Conservation (phyloP, 2,329 filamentous ascomycete species). For the Colletotrichum filicis region DNA sequence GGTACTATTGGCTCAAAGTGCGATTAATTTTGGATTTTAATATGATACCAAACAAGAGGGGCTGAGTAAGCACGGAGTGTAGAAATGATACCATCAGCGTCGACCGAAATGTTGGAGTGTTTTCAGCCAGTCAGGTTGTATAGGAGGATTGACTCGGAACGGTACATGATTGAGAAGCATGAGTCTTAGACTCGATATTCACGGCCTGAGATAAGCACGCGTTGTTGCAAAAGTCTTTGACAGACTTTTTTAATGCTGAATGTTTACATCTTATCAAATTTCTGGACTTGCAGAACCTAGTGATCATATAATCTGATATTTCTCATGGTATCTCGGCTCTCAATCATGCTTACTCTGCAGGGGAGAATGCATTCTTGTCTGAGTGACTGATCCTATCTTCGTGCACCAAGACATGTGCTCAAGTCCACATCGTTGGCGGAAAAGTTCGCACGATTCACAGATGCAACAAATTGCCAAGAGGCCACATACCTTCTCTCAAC, state of each 20-base stretch:
- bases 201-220: neutral
- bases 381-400: no score
- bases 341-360: no score
- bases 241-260: neutral
- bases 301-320: neutral
- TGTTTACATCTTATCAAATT: neutral
- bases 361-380: no score
- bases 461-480: neutral
- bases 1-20: neutral
- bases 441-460: neutral
- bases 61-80: neutral
- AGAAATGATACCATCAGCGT: neutral
- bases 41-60: neutral
- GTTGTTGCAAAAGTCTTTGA: neutral
- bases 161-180: neutral
- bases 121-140: neutral
- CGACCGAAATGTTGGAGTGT: neutral
- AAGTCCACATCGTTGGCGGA: no score
- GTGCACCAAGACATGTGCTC: no score
- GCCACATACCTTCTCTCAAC: neutral
- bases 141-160: neutral
- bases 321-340: neutral
- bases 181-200: neutral
- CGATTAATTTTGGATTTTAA: neutral
- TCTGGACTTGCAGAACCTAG: neutral